phyloP scores from a whole-genome alignment of 768 basidiomycete genomes.

The Calvatia gigantea region DNA sequence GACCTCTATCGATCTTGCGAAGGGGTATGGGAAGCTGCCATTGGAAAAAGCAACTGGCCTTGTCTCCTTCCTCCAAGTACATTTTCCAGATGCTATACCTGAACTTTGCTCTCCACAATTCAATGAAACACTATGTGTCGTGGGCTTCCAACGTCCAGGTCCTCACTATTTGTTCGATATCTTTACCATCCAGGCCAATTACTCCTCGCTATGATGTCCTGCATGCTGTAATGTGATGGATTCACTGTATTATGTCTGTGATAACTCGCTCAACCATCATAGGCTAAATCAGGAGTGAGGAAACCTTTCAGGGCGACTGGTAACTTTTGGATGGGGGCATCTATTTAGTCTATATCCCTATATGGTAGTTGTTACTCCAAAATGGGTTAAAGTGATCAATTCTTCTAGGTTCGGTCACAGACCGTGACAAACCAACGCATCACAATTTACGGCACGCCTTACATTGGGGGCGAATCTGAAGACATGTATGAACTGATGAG shows the following conservation, averaged over 20 bases:
- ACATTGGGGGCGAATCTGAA: neutral
- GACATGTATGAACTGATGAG: too few relatives aligned
- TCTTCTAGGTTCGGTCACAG: neutral
- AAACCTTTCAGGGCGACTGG: neutral
- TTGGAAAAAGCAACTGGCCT: conserved; percentile 68
- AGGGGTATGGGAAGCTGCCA: conserved; percentile 61
- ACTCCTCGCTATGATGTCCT: conserved; percentile 7
- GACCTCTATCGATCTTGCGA: conserved; percentile 57
- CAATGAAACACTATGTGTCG: conserved; percentile 1
- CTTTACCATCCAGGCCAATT: neutral
- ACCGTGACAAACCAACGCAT: too few relatives aligned
- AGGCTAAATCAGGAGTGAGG: neutral
- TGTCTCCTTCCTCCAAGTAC: conserved; percentile 71
- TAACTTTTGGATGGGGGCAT: neutral
- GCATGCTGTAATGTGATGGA: neutral
- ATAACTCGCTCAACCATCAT: neutral
- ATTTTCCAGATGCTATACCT: conserved; percentile 78
- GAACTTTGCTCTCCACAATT: conserved; percentile 11
- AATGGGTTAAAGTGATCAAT: conserved; percentile 22
- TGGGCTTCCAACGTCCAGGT: conserved; percentile 6
- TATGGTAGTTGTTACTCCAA: conserved; percentile 31
- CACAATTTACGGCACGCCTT: too few relatives aligned
- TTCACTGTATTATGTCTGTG: neutral
- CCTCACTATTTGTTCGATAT: neutral
- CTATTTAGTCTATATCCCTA: conserved; percentile 15